These are phyloP conservation scores for Sonneratia caseolaris DNA, from an alignment of 345 rosid genomes.

Conservation along the genomic window DNA sequence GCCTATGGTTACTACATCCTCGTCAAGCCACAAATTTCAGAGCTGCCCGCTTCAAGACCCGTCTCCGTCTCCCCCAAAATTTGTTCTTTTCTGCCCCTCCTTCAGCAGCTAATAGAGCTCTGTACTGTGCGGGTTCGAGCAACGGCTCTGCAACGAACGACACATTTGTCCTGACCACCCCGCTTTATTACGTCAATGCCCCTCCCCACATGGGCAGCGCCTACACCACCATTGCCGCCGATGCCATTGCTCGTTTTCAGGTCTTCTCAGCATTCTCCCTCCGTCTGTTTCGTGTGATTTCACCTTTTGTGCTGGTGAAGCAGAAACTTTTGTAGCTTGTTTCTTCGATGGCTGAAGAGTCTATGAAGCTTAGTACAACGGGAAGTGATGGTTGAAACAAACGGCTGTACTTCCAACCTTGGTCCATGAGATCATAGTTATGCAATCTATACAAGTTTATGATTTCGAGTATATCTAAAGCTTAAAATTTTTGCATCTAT, in stretches of 20 bases:
- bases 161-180: constrained; percentile 78
- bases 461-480: background rate
- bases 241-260: constrained; percentile 92
- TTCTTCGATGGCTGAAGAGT: background rate
- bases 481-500: background rate
- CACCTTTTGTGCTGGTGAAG: background rate
- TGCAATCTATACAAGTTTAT: background rate
- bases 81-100: constrained; percentile 21
- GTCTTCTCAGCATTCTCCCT: constrained; percentile 18
- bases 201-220: constrained; percentile 99
- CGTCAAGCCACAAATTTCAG: constrained; percentile 24
- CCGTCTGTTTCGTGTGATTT: background rate
- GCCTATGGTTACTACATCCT: constrained; percentile 42
- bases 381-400: background rate
- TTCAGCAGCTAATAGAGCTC: constrained; percentile 23
- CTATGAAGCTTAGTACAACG: background rate
- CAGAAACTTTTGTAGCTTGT: background rate
- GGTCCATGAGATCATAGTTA: background rate
- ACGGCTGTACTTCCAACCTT: background rate
- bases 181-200: constrained; percentile 96
- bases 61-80: constrained; percentile 30
- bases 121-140: constrained; percentile 36
- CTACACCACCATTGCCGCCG: constrained; percentile 94
- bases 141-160: constrained; percentile 20
- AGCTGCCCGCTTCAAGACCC: constrained; percentile 28